Evolutionary conservation across 2,329 filamentous ascomycete species (phyloP), one percentile per base, ranked within the genome.

Genomic region (Neoascochyta sp.): DNA sequence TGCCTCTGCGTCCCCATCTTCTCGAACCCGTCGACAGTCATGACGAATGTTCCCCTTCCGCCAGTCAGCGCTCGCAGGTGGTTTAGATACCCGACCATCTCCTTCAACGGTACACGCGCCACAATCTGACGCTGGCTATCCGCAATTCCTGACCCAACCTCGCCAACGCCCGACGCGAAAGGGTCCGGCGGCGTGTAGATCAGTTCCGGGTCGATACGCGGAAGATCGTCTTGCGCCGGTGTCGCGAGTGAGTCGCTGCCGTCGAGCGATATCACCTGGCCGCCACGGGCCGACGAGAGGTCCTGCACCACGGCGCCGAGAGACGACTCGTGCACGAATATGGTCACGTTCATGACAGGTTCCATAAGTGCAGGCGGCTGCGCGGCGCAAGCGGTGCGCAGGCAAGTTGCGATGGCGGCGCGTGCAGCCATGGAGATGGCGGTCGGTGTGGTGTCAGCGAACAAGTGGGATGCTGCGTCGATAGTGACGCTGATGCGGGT

Each of bases 1-100:
- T 79, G 75, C 53, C 81, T 66, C 52, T 74, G 75, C 22, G 66
- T 65, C 22, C 70, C 73, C 69, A 86, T 78, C 52, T 70, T 73
- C 65, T 86, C 81, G 60, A 85, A 86, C 20, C 73, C 72, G 65
- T 86, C 81, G 26, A 85, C 76, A 40, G 67, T 75, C 82, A 86
- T 86, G 4, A 85, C 77, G 58, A 86, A 86, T 2, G 81, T 85
- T 0, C 81, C 82, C 32, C 92, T 74, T 0, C 92, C 92, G 3
- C 83, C 85, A 3, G 90, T 98, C 68, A 95, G 74, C 63, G 86
- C 89, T 29, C 92, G 73, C 43, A 98, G 65, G 57, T 93, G 86
- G 59, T 87, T 86, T 48, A 96, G 71, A 62, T 96, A 98, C 22
- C 90, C 86, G 19, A 96, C 81, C 86, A 96, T 95, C 64, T 96